phyloP scores from a whole-genome alignment of 2,329 filamentous ascomycete species.

The Exophiala dermatitidis region DNA sequence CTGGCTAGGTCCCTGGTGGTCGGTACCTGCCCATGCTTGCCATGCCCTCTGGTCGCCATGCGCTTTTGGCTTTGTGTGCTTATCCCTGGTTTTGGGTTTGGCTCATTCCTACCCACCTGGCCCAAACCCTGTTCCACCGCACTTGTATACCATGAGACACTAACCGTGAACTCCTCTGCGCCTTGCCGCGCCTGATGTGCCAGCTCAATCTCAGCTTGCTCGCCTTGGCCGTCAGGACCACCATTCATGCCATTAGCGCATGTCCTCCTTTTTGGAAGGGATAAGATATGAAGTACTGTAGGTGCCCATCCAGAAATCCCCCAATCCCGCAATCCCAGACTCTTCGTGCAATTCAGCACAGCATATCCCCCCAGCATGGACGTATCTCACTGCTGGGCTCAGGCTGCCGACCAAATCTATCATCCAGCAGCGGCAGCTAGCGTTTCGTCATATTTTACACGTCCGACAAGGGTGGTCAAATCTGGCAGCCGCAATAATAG shows the following conservation, averaged over 20 bases:
- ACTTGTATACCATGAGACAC: slow-evolving; percentile 5
- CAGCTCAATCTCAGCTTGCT: slow-evolving; percentile 20
- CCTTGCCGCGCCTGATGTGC: slow-evolving; percentile 13
- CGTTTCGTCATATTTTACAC: slow-evolving; percentile 21
- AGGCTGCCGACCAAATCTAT: slow-evolving; percentile 4
- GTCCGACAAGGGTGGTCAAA: slow-evolving; percentile 24
- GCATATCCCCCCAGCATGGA: slow-evolving; percentile 9
- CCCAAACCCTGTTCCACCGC: slow-evolving; percentile 6
- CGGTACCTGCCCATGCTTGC: slow-evolving; percentile 9
- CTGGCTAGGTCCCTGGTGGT: slow-evolving; percentile 6
- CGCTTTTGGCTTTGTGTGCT: neutral
- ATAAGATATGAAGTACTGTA: slow-evolving; percentile 14
- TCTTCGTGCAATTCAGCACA: neutral
- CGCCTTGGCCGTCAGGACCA: slow-evolving; percentile 9
- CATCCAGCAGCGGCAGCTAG: slow-evolving; percentile 10
- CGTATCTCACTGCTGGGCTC: slow-evolving; percentile 8
- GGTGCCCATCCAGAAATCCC: neutral
- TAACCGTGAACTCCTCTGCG: slow-evolving; percentile 6
- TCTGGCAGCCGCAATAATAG: slow-evolving; percentile 24
- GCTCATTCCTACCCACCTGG: slow-evolving; percentile 3
- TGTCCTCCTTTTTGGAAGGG: neutral
- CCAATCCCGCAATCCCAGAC: neutral
- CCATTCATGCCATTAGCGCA: neutral
- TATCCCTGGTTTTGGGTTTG: slow-evolving; percentile 10
- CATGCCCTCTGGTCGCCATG: neutral